phyloP scores from a whole-genome alignment of 495 filamentous ascomycete genomes.

The Astrocystis sublimbata region DNA sequence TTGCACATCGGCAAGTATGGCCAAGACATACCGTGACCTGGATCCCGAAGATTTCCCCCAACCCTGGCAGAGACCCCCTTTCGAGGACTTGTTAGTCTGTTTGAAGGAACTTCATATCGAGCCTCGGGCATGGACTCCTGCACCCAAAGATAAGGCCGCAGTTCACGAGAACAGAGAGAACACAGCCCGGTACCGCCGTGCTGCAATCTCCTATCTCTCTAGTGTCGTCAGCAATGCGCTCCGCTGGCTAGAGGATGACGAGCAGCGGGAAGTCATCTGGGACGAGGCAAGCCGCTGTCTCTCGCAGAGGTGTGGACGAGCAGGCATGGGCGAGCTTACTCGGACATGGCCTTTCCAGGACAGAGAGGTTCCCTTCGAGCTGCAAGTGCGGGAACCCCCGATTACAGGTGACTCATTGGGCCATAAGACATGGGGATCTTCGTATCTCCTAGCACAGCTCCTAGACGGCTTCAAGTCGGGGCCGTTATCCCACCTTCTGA shows the following conservation, averaged over 20 bases:
- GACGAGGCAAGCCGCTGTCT: constrained; percentile 74
- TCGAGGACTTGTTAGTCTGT: constrained; percentile 35
- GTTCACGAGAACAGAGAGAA: constrained; percentile 35
- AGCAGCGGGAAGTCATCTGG: constrained; percentile 73
- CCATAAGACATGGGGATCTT: constrained; percentile 89
- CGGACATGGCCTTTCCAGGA: constrained; percentile 67
- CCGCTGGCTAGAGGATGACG: constrained; percentile 72
- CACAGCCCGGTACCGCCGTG: constrained; percentile 32
- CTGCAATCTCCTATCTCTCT: constrained; percentile 65
- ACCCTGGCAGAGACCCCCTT: constrained; percentile 48
- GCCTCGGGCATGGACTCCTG: constrained; percentile 43
- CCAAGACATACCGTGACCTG: neutral
- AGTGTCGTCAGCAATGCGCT: constrained; percentile 73
- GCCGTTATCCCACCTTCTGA: constrained; percentile 42
- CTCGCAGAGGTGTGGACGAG: constrained; percentile 79
- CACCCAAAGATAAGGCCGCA: constrained; percentile 31
- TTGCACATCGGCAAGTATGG: constrained; percentile 1
- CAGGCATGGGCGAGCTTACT: constrained; percentile 71
- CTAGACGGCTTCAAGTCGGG: constrained; percentile 49
- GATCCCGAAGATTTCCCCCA: constrained; percentile 39
- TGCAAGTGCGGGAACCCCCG: constrained; percentile 81
- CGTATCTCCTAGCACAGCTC: constrained; percentile 79
- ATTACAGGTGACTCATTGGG: constrained; percentile 86
- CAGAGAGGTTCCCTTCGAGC: constrained; percentile 45
- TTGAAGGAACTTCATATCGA: constrained; percentile 42